Percentiles rank a stretch among this genome's conserved stretches.
These are phyloP conservation scores for Phytopythium helicoides DNA, from an alignment of 352 stramenopile species.

Conservation along the genomic window DNA sequence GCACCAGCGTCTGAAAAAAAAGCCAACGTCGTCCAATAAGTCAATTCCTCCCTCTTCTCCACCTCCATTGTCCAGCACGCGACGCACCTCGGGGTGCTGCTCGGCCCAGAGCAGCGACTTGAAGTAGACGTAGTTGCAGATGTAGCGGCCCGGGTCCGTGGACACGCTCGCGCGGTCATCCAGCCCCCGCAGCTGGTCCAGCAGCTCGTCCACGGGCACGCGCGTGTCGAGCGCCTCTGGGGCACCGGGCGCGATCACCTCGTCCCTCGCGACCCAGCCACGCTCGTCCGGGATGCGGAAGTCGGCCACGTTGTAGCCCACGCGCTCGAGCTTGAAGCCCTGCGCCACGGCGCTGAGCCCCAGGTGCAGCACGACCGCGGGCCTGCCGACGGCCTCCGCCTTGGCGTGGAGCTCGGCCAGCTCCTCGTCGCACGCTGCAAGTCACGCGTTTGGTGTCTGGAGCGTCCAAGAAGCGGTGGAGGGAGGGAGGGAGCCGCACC, in stretches of 20 bases:
- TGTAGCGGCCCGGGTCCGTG: constrained; percentile 75
- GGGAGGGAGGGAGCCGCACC: constrained; percentile 16
- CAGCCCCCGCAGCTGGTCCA: constrained; percentile 28
- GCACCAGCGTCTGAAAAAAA: constrained; percentile 39
- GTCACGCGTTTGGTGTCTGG: no score
- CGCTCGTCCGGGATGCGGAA: constrained; percentile 82
- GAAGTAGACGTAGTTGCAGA: constrained; percentile 88
- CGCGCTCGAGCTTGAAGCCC: constrained; percentile 55
- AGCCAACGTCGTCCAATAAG: neutral
- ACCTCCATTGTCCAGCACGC: neutral
- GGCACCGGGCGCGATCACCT: constrained; percentile 51
- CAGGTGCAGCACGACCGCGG: constrained; percentile 72
- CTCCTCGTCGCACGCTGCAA: constrained; percentile 27
- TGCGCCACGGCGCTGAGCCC: constrained; percentile 48
- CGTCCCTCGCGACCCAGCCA: constrained; percentile 52
- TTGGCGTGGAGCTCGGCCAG: constrained; percentile 21
- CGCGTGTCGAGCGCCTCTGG: constrained; percentile 40
- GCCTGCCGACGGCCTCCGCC: constrained; percentile 37
- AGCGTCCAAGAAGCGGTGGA: no score
- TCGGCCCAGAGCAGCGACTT: constrained; percentile 70
- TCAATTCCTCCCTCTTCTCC: constrained; percentile 1
- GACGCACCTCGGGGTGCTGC: constrained; percentile 31
- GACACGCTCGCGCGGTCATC: constrained; percentile 47
- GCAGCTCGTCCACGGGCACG: constrained; percentile 59
- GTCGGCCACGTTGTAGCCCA: constrained; percentile 79